A percentile compares a stretch with the other conserved stretches of the same genome.
These are phyloP conservation scores for Gossypium herbaceum DNA, from an alignment of 345 rosid genomes.

Conservation along the genomic window DNA sequence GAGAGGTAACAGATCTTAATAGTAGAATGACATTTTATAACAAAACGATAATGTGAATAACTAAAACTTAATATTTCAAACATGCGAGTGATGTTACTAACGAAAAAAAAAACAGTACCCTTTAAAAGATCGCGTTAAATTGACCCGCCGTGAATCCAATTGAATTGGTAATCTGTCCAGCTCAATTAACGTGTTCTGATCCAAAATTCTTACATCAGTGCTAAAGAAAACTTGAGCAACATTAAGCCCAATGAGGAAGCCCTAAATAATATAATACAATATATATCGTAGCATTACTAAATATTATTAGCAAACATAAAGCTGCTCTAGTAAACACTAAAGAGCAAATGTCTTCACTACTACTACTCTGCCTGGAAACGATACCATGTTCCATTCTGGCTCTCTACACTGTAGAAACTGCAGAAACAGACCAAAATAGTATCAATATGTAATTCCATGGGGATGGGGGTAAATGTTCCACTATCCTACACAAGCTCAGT, in stretches of 20 bases:
- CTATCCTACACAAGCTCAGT: no score
- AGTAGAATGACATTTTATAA: rapidly evolving
- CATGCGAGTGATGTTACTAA: rapidly evolving
- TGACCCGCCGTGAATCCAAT: no score
- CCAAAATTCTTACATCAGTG: no score
- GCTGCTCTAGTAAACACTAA: not conserved
- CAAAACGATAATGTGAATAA: no score
- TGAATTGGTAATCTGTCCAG: no score
- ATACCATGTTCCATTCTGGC: not conserved
- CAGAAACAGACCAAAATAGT: not conserved
- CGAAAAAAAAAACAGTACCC: no score
- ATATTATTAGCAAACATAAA: not conserved
- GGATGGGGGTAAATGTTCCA: no score
- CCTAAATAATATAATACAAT: not conserved
- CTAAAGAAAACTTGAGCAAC: not conserved
- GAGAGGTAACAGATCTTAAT: no score
- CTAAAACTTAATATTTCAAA: rapidly evolving
- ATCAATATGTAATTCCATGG: not conserved
- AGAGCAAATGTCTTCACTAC: not conserved
- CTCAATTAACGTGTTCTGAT: no score
- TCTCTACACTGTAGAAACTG: not conserved
- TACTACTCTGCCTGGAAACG: not conserved
- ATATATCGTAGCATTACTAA: not conserved
- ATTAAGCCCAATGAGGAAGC: not conserved
- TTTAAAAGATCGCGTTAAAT: no score